Evolutionary conservation across 2,329 filamentous ascomycete genomes (phyloP).

Genomic region (Sporothrix schenckii): DNA sequence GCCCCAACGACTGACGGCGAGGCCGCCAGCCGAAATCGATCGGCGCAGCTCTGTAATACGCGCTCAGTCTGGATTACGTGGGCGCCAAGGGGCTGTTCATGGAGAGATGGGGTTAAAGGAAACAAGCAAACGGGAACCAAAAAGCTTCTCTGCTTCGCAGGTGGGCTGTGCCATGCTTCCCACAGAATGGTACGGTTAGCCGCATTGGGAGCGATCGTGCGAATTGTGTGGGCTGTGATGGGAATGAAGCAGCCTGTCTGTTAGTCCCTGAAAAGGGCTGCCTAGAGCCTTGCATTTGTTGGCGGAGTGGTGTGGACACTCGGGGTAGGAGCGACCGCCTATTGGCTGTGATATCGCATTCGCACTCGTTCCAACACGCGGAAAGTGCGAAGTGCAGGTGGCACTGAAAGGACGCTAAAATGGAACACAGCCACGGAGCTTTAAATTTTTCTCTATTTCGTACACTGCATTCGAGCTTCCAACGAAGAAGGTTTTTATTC

Average conservation of each 20-base stretch:
- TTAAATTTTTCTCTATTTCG: no score
- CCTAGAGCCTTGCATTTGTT: not conserved
- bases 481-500: not conserved
- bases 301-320: not conserved
- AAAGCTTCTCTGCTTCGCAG: not conserved
- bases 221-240: not conserved
- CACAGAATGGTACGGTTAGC: not conserved
- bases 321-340: no score
- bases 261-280: not conserved
- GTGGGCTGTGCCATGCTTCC: conserved; percentile 9
- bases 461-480: no score
- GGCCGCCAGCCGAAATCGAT: conserved; percentile 15
- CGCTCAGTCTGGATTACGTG: not conserved
- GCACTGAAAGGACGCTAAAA: conserved; percentile 1
- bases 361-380: conserved; percentile 2
- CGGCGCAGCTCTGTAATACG: conserved; percentile 5
- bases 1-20: not conserved
- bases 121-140: not conserved
- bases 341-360: conserved; percentile 1
- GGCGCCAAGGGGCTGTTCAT: not conserved
- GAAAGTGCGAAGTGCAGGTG: not conserved
- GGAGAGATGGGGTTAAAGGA: not conserved
- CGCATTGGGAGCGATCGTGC: not conserved
- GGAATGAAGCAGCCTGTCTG: no score
- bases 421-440: not conserved